Percentiles rank a stretch among this genome's conserved stretches.
These are phyloP conservation scores for Chlamydomonas sp. DNA, from an alignment of 139 green algal genomes.

Conservation along the genomic window DNA sequence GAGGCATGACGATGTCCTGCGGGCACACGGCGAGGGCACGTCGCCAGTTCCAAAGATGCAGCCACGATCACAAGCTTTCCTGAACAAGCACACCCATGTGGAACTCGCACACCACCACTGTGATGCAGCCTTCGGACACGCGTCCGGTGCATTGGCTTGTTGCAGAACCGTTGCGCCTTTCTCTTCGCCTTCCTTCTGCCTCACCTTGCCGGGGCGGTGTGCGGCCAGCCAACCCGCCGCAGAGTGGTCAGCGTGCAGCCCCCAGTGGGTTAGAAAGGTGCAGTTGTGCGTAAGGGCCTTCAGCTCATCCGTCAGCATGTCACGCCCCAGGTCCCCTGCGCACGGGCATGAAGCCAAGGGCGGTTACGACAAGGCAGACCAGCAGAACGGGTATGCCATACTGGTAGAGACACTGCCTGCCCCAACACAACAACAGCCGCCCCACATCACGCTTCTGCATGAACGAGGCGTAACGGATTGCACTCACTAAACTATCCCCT, in stretches of 20 bases:
- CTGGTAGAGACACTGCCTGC: too few species aligned
- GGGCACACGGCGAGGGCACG: neutral
- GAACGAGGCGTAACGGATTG: too few species aligned
- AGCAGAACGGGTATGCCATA: too few species aligned
- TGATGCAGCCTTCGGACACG: neutral
- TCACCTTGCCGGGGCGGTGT: slow-evolving; percentile 19
- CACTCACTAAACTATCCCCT: neutral
- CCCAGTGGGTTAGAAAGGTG: slow-evolving; percentile 45
- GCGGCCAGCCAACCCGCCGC: neutral
- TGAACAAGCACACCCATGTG: neutral
- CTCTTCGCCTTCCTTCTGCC: neutral
- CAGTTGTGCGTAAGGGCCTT: neutral
- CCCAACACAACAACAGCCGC: too few species aligned
- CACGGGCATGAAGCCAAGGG: too few species aligned
- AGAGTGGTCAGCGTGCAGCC: slow-evolving; percentile 1
- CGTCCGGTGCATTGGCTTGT: neutral
- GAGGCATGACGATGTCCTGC: slow-evolving; percentile 37
- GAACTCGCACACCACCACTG: neutral
- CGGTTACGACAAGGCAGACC: too few species aligned
- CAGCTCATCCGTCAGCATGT: neutral
- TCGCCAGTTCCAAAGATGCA: too few species aligned
- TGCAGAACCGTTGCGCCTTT: too few species aligned
- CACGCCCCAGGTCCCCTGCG: slow-evolving; percentile 31
- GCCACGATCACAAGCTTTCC: neutral
- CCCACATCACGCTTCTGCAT: too few species aligned